These are phyloP conservation scores for Papiliotrema nemorosa DNA, from an alignment of 1,284 basidiomycete species.

Conservation along the genomic window DNA sequence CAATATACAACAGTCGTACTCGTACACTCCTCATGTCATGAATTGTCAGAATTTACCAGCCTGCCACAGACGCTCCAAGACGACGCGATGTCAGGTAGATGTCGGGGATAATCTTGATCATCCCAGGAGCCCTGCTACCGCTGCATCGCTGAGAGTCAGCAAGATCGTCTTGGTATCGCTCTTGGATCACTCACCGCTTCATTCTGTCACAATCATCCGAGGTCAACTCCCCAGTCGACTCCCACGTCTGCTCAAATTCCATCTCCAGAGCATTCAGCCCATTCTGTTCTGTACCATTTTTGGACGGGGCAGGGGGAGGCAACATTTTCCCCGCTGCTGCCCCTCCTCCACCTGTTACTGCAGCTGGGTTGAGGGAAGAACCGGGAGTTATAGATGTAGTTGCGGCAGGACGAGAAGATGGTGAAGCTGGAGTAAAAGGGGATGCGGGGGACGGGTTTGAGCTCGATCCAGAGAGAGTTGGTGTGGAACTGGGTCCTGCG, in stretches of 20 bases:
- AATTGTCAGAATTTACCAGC: too few species aligned
- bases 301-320: conserved; percentile 21
- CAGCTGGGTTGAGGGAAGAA: not conserved
- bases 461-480: too few species aligned
- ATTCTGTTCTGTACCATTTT: conserved; percentile 42
- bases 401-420: conserved; percentile 30
- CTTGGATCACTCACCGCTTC: conserved; percentile 29
- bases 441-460: conserved; percentile 17
- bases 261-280: conserved; percentile 64
- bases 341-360: not conserved
- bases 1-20: not conserved
- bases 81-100: too few species aligned
- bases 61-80: too few species aligned
- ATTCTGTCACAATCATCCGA: conserved; percentile 62
- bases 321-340: conserved; percentile 17
- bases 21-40: too few species aligned
- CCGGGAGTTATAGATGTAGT: conserved; percentile 4
- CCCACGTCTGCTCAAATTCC: conserved; percentile 92
- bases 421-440: conserved; percentile 31
- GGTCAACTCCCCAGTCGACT: conserved; percentile 79
- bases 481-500: conserved; percentile 4
- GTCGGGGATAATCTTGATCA: too few species aligned
- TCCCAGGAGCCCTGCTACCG: not conserved
- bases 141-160: not conserved
- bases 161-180: not conserved